Evolutionary conservation across 768 basidiomycete genomes (phyloP).

Genomic region (Cystobasidium ongulense): DNA sequence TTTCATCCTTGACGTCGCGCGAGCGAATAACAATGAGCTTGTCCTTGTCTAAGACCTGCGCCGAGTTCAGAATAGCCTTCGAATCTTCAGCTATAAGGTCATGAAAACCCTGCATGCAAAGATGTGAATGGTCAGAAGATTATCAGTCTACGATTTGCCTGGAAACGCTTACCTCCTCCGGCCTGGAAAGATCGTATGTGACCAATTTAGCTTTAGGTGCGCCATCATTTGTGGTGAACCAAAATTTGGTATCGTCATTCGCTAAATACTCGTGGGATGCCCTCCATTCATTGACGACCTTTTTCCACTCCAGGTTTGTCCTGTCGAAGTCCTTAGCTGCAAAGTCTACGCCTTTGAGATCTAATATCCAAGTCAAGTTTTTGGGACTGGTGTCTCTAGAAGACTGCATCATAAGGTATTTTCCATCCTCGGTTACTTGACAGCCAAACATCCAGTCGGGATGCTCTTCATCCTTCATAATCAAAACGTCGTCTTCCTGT

Average conservation of each 20-base stretch:
- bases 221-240: conserved; percentile 37
- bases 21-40: conserved; percentile 60
- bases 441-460: not conserved
- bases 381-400: conserved; percentile 37
- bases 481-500: conserved; percentile 60
- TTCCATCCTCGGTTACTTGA: conserved; percentile 31
- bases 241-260: conserved; percentile 40
- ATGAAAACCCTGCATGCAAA: conserved; percentile 47
- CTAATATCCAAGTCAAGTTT: conserved; percentile 64
- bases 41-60: conserved; percentile 52
- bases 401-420: conserved; percentile 34
- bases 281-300: conserved; percentile 61
- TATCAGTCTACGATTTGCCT: not conserved
- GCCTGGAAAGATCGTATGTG: conserved; percentile 34
- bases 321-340: conserved; percentile 52
- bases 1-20: conserved; percentile 70
- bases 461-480: conserved; percentile 53
- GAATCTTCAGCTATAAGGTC: conserved; percentile 65
- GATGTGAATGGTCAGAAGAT: not conserved
- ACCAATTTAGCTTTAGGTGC: conserved; percentile 38
- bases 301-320: conserved; percentile 60
- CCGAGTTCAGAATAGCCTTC: conserved; percentile 55
- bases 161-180: conserved; percentile 22
- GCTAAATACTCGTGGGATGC: conserved; percentile 49
- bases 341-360: conserved; percentile 50